Conservation (phyloP, 192 early-diverging fungal species). For the Podila horticola region DNA sequence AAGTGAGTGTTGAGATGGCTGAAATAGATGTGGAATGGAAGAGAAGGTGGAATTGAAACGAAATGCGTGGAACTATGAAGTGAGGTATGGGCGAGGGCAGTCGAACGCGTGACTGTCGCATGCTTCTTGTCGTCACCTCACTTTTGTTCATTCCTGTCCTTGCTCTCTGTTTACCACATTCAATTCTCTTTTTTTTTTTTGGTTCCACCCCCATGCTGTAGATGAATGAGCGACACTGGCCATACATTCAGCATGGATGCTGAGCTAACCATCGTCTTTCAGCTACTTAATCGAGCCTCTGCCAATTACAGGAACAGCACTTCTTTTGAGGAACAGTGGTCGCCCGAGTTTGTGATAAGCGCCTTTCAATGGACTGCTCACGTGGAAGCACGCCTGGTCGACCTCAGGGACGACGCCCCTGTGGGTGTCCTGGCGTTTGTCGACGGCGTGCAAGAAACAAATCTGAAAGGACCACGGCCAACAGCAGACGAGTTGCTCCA, state of each 20-base stretch:
- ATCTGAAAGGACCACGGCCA: background rate
- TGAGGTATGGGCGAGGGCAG: conserved; percentile 1
- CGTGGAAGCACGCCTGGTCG: conserved; percentile 4
- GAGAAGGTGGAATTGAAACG: conserved; percentile 5
- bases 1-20: background rate
- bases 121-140: background rate
- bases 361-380: conserved; percentile 43
- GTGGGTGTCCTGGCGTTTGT: conserved; percentile 1
- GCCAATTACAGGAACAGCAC: background rate
- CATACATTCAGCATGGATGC: background rate
- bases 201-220: background rate
- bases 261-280: conserved; percentile 25
- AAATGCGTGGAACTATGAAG: background rate
- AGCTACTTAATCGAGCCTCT: conserved; percentile 30
- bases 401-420: background rate
- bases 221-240: background rate
- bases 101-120: too few species aligned
- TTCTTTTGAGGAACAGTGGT: conserved; percentile 40
- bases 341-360: conserved; percentile 7
- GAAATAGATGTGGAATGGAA: background rate
- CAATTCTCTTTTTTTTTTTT: background rate
- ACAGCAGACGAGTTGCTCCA: conserved; percentile 10
- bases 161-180: background rate
- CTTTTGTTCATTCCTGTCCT: background rate
- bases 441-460: background rate